Base-by-base conservation (phyloP, 202 grass and related monocot species). In the Carex sylvatica region DNA sequence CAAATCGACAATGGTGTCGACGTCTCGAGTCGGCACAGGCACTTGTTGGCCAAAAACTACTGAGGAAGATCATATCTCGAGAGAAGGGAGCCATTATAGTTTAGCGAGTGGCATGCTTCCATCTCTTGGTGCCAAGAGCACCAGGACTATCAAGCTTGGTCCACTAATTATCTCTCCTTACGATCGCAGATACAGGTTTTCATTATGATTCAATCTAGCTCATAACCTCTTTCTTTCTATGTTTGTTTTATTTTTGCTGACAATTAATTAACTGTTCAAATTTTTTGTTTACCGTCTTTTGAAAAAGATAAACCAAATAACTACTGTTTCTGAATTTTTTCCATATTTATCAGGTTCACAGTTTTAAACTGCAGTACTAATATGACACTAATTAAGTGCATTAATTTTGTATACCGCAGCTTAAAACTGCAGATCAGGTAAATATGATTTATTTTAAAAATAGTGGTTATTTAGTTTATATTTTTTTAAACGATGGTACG, bases 1-100 rank as follows among this genome's bases (percentile, higher is more conserved):
- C 38, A 40, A 40, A 8, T 8, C 36, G n/a, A 52, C 23, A 61
- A 69, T 56, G 65, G 65, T 23, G 67, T 72, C 79, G 30, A n/a
- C 47, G n/a, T 82, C 69, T 42, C 36, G 79, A 18, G 0, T 77
- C 9, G 59, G 42, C 33, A 19, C 61, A 0, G 26, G 62, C 0
- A 30, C 63, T 19, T 84, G 88, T 42, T 68, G 80, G 55, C 18
- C 55, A 7, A 20, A 7, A 19, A 33, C 61, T 6, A 76, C 78
- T 80, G 79, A 90, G 6, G 85, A 87, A 19, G 77, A 83, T 65
- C 89, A 90, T 78, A 65, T 90, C 5, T 99, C 96, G 49, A 87
- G 86, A 22, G 93, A 99, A 26, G 93, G 91, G 44, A 95, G 93
- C 86, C 93, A 99, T 63, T 96, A 99, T 87, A 99, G 91, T 82